A percentile compares a stretch with the other conserved stretches of the same genome.
These are phyloP conservation scores for Azolla pinnata DNA, from an alignment of 75 land plant genomes.

Conservation along the genomic window DNA sequence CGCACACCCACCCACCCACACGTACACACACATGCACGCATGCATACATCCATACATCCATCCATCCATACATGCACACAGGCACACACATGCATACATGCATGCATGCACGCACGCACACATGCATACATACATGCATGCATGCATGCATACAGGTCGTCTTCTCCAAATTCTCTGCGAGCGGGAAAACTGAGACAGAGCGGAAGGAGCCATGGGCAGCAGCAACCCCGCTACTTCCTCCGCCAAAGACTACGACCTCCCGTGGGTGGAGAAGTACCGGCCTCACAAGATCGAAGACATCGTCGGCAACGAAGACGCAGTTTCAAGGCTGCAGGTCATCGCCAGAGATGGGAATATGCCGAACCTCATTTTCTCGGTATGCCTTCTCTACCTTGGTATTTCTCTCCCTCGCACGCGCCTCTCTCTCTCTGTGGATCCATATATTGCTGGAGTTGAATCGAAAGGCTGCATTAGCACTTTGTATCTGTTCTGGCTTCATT, in stretches of 20 bases:
- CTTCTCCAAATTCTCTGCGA: too few species aligned
- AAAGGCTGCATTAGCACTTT: too few species aligned
- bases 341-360: constrained; percentile 99
- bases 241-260: constrained; percentile 51
- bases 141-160: neutral
- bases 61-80: neutral
- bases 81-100: neutral
- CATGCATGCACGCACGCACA: neutral
- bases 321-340: constrained; percentile 86
- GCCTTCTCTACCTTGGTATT: too few species aligned
- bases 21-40: neutral
- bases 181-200: too few species aligned
- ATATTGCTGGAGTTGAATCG: too few species aligned
- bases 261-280: constrained; percentile 99
- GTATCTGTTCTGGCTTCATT: too few species aligned
- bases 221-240: constrained; percentile 13
- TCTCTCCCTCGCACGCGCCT: too few species aligned
- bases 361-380: constrained; percentile 87
- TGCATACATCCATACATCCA: neutral
- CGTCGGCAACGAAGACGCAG: constrained; percentile 91
- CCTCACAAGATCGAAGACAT: constrained; percentile 76
- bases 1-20: too few species aligned
- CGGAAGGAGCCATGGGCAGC: too few species aligned
- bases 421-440: too few species aligned
- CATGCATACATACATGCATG: neutral